Evolutionary conservation across 371 early-diverging fungal species (phyloP).

Genomic region (Circinella umbellata): DNA sequence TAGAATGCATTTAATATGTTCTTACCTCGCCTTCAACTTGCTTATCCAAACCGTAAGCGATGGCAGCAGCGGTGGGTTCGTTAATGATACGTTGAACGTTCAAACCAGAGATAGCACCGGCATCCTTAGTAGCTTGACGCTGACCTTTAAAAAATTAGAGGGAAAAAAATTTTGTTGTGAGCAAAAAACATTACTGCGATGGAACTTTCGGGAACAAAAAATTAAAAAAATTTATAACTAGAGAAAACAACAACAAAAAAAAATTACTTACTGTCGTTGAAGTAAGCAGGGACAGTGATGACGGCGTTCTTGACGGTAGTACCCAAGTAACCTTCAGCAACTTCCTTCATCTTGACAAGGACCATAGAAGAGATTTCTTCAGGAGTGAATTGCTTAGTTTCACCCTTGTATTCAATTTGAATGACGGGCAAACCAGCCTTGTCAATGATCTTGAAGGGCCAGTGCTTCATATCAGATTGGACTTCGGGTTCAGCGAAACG

Average conservation of each 20-base stretch:
- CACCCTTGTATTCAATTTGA: constrained; percentile 86
- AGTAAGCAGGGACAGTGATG: constrained; percentile 64
- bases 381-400: constrained; percentile 88
- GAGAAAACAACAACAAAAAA: neutral
- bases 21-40: constrained; percentile 69
- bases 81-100: constrained; percentile 97
- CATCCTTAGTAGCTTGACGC: constrained; percentile 99
- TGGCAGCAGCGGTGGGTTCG: constrained; percentile 99
- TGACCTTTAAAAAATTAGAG: constrained; percentile 58
- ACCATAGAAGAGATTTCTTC: constrained; percentile 96
- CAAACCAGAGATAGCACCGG: constrained; percentile 95
- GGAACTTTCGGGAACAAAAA: neutral
- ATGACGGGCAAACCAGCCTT: constrained; percentile 85
- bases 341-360: constrained; percentile 91
- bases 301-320: constrained; percentile 85
- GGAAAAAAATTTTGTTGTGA: neutral
- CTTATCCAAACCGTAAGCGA: constrained; percentile 97
- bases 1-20: neutral
- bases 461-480: constrained; percentile 93
- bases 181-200: neutral
- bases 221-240: constrained; percentile 9
- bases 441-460: constrained; percentile 88
- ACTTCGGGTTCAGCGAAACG: constrained; percentile 89
- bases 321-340: constrained; percentile 86
- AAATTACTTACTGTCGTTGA: constrained; percentile 73